Conservation (phyloP, 495 filamentous ascomycete genomes). For the Articulospora tetracladia region DNA sequence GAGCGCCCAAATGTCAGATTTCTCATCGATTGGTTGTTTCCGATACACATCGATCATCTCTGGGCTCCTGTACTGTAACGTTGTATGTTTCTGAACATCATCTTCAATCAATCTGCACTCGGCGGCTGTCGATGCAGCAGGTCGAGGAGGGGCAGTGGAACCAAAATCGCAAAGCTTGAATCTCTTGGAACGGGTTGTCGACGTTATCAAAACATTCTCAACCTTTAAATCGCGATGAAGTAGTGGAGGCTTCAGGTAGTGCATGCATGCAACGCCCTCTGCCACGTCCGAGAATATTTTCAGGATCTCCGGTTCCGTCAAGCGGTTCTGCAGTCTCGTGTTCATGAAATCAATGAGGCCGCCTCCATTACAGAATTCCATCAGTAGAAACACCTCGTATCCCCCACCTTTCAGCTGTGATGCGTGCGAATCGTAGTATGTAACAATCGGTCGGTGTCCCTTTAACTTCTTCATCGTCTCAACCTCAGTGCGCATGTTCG, state of each 20-base stretch:
- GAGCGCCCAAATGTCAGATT: conserved; percentile 97
- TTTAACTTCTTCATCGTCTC: conserved; percentile 99
- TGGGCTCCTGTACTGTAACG: conserved; percentile 93
- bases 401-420: conserved; percentile 88
- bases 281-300: conserved; percentile 95
- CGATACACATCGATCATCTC: conserved; percentile 99
- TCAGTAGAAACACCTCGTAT: conserved; percentile 96
- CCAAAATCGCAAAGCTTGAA: conserved; percentile 99
- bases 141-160: conserved; percentile 77
- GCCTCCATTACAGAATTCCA: conserved; percentile 86
- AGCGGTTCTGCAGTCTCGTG: conserved; percentile 88
- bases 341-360: conserved; percentile 99
- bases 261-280: conserved; percentile 97
- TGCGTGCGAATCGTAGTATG: conserved; percentile 96
- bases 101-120: conserved; percentile 93
- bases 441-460: conserved; percentile 93
- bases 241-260: conserved; percentile 92
- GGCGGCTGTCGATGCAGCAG: conserved; percentile 76
- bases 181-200: conserved; percentile 48
- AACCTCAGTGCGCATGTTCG: conserved; percentile 96
- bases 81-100: conserved; percentile 95
- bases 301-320: conserved; percentile 96
- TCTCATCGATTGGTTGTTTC: conserved; percentile 96
- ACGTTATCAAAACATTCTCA: conserved; percentile 92
- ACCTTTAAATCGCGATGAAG: conserved; percentile 96